Conservation (phyloP, 805 yeast species). For the Wickerhamomyces bovis region DNA sequence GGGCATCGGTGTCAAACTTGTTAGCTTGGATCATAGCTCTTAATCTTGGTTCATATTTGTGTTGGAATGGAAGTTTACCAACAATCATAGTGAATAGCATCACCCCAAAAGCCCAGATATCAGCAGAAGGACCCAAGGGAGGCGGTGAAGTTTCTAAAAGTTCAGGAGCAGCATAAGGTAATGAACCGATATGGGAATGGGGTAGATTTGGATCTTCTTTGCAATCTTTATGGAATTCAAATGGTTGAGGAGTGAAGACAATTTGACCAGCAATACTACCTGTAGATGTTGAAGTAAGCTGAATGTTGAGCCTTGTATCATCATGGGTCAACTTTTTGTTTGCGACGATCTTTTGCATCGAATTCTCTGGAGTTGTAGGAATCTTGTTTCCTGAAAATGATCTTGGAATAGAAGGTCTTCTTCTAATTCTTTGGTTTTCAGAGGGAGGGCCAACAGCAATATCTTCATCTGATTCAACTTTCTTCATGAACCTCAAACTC, state of each 20-base stretch:
- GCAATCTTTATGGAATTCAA: conserved; percentile 9
- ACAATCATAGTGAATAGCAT: conserved; percentile 64
- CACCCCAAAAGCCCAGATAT: conserved; percentile 90
- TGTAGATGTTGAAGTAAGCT: neutral
- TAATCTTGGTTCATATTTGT: conserved; percentile 75
- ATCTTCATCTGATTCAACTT: conserved; percentile 14
- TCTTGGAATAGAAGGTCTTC: conserved; percentile 28
- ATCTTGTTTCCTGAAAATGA: conserved; percentile 26
- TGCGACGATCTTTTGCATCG: conserved; percentile 20
- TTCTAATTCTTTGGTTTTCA: conserved; percentile 10
- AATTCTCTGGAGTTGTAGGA: conserved; percentile 5
- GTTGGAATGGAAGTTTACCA: conserved; percentile 78
- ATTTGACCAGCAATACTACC: neutral
- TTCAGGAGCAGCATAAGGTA: conserved; percentile 93
- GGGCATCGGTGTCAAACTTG: conserved; percentile 43
- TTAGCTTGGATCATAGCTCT: conserved; percentile 68
- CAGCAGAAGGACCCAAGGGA: conserved; percentile 60
- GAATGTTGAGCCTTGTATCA: conserved; percentile 17
- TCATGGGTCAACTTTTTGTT: conserved; percentile 27
- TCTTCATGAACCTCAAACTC: conserved; percentile 34
- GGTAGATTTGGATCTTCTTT: conserved; percentile 29
- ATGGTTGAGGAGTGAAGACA: conserved; percentile 14
- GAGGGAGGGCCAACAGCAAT: conserved; percentile 23
- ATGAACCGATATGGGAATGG: conserved; percentile 74
- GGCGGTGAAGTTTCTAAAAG: conserved; percentile 58